Conservation (phyloP, 768 basidiomycete species). For the Sarcodon sp. region DNA sequence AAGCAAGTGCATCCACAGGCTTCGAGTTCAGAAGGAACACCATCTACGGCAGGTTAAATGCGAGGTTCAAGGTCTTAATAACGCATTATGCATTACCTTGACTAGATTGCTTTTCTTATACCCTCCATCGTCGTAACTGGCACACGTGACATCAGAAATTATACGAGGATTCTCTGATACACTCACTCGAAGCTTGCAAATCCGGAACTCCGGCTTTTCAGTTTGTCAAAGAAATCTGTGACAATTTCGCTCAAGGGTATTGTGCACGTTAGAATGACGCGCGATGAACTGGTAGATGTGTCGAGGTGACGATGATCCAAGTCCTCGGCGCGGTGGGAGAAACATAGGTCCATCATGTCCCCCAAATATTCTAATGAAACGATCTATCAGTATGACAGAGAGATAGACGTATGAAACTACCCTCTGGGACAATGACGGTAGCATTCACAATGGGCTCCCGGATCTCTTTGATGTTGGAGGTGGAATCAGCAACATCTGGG, state of each 20-base stretch:
- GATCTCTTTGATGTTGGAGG: constrained; percentile 52
- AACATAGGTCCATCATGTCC: constrained; percentile 93
- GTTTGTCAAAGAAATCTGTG: constrained; percentile 87
- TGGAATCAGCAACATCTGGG: constrained; percentile 61
- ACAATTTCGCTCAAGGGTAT: constrained; percentile 92
- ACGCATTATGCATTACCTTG: constrained; percentile 39
- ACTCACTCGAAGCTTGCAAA: constrained; percentile 87
- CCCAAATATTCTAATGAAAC: constrained; percentile 67
- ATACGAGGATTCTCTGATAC: neutral
- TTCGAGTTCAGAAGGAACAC: constrained; percentile 80
- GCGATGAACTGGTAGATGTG: constrained; percentile 34
- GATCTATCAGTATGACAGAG: neutral
- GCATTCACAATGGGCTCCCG: constrained; percentile 92
- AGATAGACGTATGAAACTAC: constrained; percentile 21
- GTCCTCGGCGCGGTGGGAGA: constrained; percentile 70
- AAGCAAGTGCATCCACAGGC: constrained; percentile 85
- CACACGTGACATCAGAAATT: neutral
- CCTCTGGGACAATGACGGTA: constrained; percentile 89
- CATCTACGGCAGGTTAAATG: constrained; percentile 40
- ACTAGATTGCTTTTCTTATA: constrained; percentile 72
- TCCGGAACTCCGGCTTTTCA: constrained; percentile 87
- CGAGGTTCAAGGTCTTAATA: neutral
- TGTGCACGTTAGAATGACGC: constrained; percentile 70
- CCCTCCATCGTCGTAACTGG: constrained; percentile 89
- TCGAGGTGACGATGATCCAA: constrained; percentile 82